Conservation (phyloP, 2,329 filamentous ascomycete species). For the Paramyrothecium roridum region DNA sequence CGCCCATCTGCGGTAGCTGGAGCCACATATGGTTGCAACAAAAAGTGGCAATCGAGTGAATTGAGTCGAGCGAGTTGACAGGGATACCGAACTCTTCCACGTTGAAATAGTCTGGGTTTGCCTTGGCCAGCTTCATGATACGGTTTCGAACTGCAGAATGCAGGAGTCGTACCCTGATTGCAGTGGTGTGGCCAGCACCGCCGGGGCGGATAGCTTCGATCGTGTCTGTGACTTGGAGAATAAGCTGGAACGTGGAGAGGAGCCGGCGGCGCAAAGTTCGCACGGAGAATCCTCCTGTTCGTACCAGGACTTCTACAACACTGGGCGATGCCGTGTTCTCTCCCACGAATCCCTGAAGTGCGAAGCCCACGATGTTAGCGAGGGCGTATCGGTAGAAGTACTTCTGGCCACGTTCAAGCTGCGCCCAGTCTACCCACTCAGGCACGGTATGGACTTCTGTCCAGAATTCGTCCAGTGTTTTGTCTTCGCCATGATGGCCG, state of each 20-base stretch:
- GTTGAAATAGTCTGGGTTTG: conserved; percentile 58
- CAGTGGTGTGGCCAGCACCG: conserved; percentile 58
- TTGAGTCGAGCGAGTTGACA: conserved; percentile 62
- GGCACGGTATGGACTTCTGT: conserved; percentile 56
- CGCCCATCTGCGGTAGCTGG: conserved; percentile 60
- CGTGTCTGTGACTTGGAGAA: conserved; percentile 57
- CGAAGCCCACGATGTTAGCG: conserved; percentile 52
- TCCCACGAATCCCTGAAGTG: conserved; percentile 32
- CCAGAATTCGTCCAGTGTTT: conserved; percentile 47
- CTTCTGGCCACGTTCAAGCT: conserved; percentile 61
- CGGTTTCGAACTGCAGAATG: conserved; percentile 62
- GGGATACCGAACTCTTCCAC: conserved; percentile 57
- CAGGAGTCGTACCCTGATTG: conserved; percentile 62
- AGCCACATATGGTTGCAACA: conserved; percentile 60
- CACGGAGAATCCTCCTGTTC: conserved; percentile 65
- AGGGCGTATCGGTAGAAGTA: conserved; percentile 63
- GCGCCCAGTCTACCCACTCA: conserved; percentile 65
- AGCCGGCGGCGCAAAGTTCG: conserved; percentile 57
- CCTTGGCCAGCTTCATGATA: conserved; percentile 54
- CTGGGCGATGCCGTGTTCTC: conserved; percentile 46
- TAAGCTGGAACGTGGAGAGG: conserved; percentile 38
- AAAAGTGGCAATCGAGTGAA: conserved; percentile 62
- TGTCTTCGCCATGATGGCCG: conserved; percentile 3
- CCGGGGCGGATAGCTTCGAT: conserved; percentile 58
- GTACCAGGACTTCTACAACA: conserved; percentile 60